Conservation (phyloP, 768 basidiomycete genomes). For the Hirschioporus abietinus region DNA sequence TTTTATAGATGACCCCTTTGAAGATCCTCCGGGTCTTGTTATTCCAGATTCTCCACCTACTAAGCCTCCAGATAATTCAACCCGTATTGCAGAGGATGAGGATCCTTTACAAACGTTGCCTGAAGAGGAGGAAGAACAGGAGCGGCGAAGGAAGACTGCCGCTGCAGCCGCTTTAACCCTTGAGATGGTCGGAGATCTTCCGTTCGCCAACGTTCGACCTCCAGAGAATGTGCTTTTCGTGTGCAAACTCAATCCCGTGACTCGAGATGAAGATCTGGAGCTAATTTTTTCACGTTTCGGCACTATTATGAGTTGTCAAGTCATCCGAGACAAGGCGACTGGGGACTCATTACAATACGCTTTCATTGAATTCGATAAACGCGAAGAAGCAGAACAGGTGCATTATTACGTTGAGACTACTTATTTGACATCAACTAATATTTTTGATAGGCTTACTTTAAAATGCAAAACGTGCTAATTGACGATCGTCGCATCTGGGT, state of each 20-base stretch:
- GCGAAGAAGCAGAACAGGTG: constrained; percentile 92
- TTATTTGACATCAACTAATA: background rate
- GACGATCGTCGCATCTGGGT: constrained; percentile 99
- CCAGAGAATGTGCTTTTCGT: constrained; percentile 99
- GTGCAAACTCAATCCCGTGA: constrained; percentile 96
- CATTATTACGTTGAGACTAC: constrained; percentile 14
- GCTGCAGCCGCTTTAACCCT: constrained; percentile 91
- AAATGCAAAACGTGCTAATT: constrained; percentile 98
- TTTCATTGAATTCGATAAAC: constrained; percentile 95
- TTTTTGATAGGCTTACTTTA: constrained; percentile 83
- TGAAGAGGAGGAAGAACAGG: constrained; percentile 79
- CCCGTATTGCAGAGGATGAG: constrained; percentile 93
- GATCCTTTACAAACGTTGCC: constrained; percentile 77
- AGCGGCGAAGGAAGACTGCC: constrained; percentile 83
- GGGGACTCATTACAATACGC: constrained; percentile 98
- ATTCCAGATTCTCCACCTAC: constrained; percentile 73
- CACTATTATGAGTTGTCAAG: constrained; percentile 93
- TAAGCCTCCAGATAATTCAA: constrained; percentile 77
- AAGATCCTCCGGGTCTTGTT: constrained; percentile 74
- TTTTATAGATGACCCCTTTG: constrained; percentile 84
- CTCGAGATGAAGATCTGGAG: constrained; percentile 92
- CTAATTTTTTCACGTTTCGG: constrained; percentile 97
- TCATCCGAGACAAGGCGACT: constrained; percentile 92
- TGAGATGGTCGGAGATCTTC: constrained; percentile 99
- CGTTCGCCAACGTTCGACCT: constrained; percentile 95